phyloP scores from a whole-genome alignment of 2,329 filamentous ascomycete genomes.

The Aspergillus nomiae region DNA sequence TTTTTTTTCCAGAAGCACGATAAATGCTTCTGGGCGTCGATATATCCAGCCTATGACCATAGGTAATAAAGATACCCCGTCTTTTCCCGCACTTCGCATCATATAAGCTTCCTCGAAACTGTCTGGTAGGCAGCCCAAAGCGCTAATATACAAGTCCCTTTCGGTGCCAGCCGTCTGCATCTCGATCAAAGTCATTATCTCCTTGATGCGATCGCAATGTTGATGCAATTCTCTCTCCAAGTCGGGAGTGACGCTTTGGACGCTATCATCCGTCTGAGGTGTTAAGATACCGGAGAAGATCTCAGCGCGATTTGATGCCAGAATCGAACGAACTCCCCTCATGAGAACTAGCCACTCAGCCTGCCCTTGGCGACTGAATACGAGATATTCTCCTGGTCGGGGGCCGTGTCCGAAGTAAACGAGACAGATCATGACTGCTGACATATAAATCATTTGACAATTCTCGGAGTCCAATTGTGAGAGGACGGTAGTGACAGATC shows the following conservation, averaged over 20 bases:
- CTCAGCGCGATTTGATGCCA: conserved; percentile 17
- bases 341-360: conserved; percentile 37
- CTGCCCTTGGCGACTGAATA: conserved; percentile 31
- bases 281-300: conserved; percentile 31
- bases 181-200: conserved; percentile 17
- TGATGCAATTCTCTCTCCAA: conserved; percentile 20
- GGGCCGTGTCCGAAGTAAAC: conserved; percentile 38
- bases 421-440: conserved; percentile 34
- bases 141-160: conserved; percentile 9
- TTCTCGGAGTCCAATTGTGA: conserved; percentile 27
- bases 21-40: conserved; percentile 25
- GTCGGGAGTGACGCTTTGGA: conserved; percentile 7
- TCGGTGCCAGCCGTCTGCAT: background rate
- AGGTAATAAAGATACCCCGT: conserved; percentile 25
- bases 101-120: conserved; percentile 24
- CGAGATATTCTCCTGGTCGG: conserved; percentile 31
- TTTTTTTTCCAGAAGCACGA: conserved; percentile 28
- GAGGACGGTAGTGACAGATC: conserved; percentile 33
- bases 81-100: conserved; percentile 8
- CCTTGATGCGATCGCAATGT: conserved; percentile 18
- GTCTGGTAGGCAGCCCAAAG: conserved; percentile 15
- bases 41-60: conserved; percentile 35
- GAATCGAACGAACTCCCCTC: conserved; percentile 31
- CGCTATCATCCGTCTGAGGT: conserved; percentile 1
- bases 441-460: conserved; percentile 37